Percentiles rank a stretch among this genome's conserved stretches.
These are phyloP conservation scores for Chlorella variabilis DNA, from an alignment of 163 green algal genomes.

Conservation along the genomic window DNA sequence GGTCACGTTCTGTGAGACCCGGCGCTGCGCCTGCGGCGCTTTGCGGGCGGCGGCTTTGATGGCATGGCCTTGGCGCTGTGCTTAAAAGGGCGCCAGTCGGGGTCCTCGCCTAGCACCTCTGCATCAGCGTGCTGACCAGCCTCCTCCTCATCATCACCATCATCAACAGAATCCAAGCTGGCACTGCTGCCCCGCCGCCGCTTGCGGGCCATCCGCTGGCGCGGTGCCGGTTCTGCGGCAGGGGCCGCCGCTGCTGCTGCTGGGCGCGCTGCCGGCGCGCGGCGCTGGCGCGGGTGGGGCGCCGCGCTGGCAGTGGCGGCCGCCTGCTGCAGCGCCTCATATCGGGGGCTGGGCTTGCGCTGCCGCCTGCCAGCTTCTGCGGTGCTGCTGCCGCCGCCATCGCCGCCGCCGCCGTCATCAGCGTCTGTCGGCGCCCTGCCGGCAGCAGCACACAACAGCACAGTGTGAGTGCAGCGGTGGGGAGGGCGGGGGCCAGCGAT, in stretches of 20 bases:
- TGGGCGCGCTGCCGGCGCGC: background rate
- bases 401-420: background rate
- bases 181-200: background rate
- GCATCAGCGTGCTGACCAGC: too few relatives aligned
- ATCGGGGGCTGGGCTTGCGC: background rate
- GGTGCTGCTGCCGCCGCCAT: background rate
- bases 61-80: background rate
- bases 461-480: too few relatives aligned
- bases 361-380: background rate
- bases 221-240: background rate
- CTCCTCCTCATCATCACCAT: background rate
- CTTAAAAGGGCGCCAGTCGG: background rate
- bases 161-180: too few relatives aligned
- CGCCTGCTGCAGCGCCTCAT: background rate
- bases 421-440: background rate
- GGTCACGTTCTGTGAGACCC: background rate
- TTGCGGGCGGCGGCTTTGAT: background rate
- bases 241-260: background rate
- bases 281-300: background rate
- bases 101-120: background rate
- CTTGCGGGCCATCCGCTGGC: background rate
- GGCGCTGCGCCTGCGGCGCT: background rate
- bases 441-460: background rate
- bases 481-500: too few relatives aligned
- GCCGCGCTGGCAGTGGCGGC: background rate